phyloP scores from a whole-genome alignment of 2,329 filamentous ascomycete genomes.

The Lasiodiplodia hormozganensis region DNA sequence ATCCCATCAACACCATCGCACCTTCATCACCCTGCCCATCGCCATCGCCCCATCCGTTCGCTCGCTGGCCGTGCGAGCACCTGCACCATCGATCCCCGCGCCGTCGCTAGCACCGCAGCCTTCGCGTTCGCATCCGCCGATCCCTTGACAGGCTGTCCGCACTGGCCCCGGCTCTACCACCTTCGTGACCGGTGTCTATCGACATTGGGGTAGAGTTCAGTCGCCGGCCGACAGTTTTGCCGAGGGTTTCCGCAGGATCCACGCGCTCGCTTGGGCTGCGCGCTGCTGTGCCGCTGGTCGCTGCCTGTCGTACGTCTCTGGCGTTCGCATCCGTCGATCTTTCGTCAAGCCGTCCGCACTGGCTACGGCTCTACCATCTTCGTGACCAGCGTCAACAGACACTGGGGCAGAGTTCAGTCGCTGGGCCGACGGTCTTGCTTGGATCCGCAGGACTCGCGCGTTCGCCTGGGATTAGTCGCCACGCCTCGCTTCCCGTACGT shows the following conservation, averaged over 20 bases:
- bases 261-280: not conserved
- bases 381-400: not conserved
- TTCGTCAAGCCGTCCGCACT: not conserved
- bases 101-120: not conserved
- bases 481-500: no score
- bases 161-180: slow-evolving; percentile 12
- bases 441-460: no score
- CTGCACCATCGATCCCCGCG: no score
- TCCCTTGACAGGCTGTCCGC: not conserved
- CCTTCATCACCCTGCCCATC: no score
- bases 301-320: not conserved
- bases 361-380: not conserved
- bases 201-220: not conserved
- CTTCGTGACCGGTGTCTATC: not conserved
- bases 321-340: not conserved
- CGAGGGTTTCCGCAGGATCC: not conserved
- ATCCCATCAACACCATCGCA: no score
- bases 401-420: not conserved
- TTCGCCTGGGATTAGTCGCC: no score
- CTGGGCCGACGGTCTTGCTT: not conserved
- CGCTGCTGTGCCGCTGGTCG: not conserved
- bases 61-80: no score
- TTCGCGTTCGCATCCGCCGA: slow-evolving; percentile 5
- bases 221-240: slow-evolving; percentile 5
- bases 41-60: no score